Base-by-base conservation (phyloP, 305 asterid species). In the Solanum hybrid region DNA sequence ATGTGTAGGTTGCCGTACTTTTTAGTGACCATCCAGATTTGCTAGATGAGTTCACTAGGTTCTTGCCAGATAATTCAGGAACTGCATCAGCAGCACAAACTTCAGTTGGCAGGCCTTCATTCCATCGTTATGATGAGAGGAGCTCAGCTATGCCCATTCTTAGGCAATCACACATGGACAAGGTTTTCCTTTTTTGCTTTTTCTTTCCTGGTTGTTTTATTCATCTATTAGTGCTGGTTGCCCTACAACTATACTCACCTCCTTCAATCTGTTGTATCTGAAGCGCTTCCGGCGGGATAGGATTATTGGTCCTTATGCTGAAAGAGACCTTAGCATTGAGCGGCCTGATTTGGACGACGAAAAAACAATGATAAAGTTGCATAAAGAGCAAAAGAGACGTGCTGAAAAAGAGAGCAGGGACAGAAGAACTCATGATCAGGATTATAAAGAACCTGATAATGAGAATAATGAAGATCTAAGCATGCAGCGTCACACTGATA, bases 41-140 rank as follows among this genome's bases (percentile, higher is more conserved):
- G 90, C 98, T 95, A 76, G 99, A 93, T 8, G 99, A 97, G 92
- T 96, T 97, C 91, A 94, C 98, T 51, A 94, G 97, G 93, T 96
- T 97, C 93, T 90, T 97, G 91, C 99, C 99, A 11, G 96, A 96
- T 92, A 91, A 92, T 90, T 95, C 98, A 87, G 94, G 93, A 45
- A 32, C 96, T 82, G 87, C 73, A 90, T 92, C 98, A 77, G 94
- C 94, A 40, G 91, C 96, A 87, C 95, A 93, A 89, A 79, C 96
- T 90, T 91, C 98, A 64, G 91, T 94, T 87, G 96, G 92, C 72
- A 95, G 95, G 72, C 98, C 93, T 85, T 56, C 97, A 87, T 88
- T 91, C 90, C 93, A 88, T 84, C 97, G 95, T 19, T 92, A 90
- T 90, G 99, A 94, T 85, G 98, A 94, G 91, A 95, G 96, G 89